Evolutionary conservation across 169 alveolate genomes (phyloP), one percentile per base, ranked within the genome.

Genomic region (Perkinsus chesapeaki): DNA sequence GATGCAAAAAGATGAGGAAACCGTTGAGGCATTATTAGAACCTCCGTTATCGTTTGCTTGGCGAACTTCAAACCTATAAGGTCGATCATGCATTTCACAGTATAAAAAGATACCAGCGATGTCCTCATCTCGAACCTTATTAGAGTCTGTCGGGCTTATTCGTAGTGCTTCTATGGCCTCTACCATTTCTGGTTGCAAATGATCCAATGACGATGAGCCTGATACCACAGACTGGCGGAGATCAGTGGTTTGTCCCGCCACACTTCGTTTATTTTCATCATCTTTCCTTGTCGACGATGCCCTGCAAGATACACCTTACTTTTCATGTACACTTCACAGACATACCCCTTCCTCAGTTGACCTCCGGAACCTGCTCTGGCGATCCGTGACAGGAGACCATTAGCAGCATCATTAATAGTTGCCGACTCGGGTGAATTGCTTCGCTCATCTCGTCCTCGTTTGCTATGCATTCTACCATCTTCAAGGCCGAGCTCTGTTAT

Each of bases 1-100:
- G 98, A 98, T 37, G 94, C 96, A 93, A 98, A 98, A 3, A 98
- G 60, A 91, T 97, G 97, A 0, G 99, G 99, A 38, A 98, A 94
- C 19, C 94, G 92, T 94, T 97, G 95, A 12, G 99, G 99, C 94
- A 97, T 96, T 7, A 97, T 95, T 34, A 97, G 97, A 19, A 96
- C 96, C 95, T 98, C 99, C 91, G 96, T 93, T 60, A 98, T 95
- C 23, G 96, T 95, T 92, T 95, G 97, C 91, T 97, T 98, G 31
- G 98, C 97, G 73, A 96, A 96, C 73, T 96, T 96, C 93, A 98
- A 95, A 27, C 99, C 99, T 48, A 97, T 97, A 7, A 98, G 82
- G 7, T 27, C 3, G 12, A 16, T 16, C 23, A 60, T 60, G 37
- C 12, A 0, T 7, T 60, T 7, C 23, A 34, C 37, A 23, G 7